Evolutionary conservation across 129 eudicot genomes (phyloP), one percentile per base, ranked within the genome.

Genomic region (Lactuca saligna): DNA sequence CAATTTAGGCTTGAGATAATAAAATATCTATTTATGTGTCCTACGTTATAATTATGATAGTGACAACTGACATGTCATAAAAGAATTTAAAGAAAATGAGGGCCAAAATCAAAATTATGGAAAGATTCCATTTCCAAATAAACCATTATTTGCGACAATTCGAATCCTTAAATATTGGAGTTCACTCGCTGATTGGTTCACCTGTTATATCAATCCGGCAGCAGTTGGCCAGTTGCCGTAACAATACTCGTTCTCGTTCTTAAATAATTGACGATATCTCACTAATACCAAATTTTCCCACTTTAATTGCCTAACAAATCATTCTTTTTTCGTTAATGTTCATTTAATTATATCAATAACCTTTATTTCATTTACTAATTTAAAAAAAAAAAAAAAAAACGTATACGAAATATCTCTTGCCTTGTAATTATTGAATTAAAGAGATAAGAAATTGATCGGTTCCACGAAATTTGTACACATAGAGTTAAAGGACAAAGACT

Each of bases 131-230:
- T 68, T 55, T 9, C 48, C 38, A 16, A 68, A 34, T 55, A 68
- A 17, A 54, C 13, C 53, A 16, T n/a, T 67, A 11, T 53, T 68
- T 35, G 15, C 17, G 50, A 67, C 31, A 54, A 63, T 63, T 42
- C 42, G 69, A 35, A 12, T 63, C 17, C 57, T 53, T 14, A 34
- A n/a, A 10, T 60, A 60, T 60, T 60, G 46, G 38, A 57, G 29
- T 57, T 57, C 11, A 41, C 51, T 41, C n/a, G 54, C 12, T 65
- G 12, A 50, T 49, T 50, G 29, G 59, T 29, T 49, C 7, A 6
- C 3, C 5, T 29, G 54, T 29, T 7, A 29, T 13, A 49, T 65
- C 70, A 39, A 31, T 65, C 70, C 70, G 58, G 70, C 70, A 65
- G 13, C 32, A 49, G 31, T 65, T 66, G 59, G 46, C 14, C 32